Evolutionary conservation across 1,284 basidiomycete genomes (phyloP), one percentile per base, ranked within the genome.

Genomic region (Wallemia mellicola): DNA sequence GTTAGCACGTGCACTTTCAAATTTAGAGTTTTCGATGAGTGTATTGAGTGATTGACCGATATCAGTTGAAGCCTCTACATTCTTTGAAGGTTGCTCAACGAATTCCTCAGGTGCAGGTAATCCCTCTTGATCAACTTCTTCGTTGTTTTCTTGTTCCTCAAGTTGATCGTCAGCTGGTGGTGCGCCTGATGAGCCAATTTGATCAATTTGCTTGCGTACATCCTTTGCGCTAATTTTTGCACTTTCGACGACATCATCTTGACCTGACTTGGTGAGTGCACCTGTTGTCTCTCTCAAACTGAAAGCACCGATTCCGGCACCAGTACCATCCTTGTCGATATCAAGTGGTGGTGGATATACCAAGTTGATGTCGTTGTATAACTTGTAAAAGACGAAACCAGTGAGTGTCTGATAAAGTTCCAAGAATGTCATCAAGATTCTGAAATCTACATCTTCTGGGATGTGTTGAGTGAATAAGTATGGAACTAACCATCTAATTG

Each of bases 381-480:
- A 78, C 73, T 95, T 95, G 79, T 88, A 99, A 67, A 95, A 82
- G 15, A 91, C 83, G 67, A 98, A 99, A 22, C 88, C 86, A 56
- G 95, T 79, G 15, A 96, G 73, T 1, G 92, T 98, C 72, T 98
- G 91, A 72, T 99, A 98, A 9, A 99, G 78, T 71, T 99, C 94
- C 67, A 98, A 73, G 76, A 99, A 99, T 14, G 94, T 98, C 64
- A 95, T 73, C 83, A 99, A 94, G 60, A 99, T 92, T 59, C 94
- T 82, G 68, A 95, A 86, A 71, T 99, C 94, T 63, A 98, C 91
- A 67, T 98, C 92, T 58, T 80, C 71, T 7, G 94, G 94, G 61
- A 95, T 81, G 65, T 79, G 83, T 73, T 99, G 94, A 2, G 91
- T 92, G 71, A 99, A 99, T 68, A 89, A 86, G 71, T 95, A 98